Conservation (phyloP, 2,329 filamentous ascomycete genomes). For the Hortaea werneckii region DNA sequence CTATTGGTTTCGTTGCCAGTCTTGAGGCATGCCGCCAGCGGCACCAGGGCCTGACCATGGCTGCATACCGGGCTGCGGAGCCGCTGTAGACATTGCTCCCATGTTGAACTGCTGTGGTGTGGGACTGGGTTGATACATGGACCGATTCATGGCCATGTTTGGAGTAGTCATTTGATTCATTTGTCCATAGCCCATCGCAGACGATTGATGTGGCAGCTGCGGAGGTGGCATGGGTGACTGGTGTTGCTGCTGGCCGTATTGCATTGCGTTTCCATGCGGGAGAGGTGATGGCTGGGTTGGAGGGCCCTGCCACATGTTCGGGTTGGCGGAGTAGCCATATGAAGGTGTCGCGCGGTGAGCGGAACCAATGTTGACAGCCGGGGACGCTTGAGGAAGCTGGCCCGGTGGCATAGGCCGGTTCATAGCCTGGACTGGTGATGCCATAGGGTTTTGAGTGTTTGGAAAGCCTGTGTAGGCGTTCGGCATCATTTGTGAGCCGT, state of each 20-base stretch:
- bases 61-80: conserved; percentile 42
- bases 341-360: conserved; percentile 34
- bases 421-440: conserved; percentile 63
- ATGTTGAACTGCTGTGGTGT: conserved; percentile 32
- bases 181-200: conserved; percentile 35
- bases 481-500: conserved; percentile 44
- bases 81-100: conserved; percentile 26
- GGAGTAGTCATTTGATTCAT: conserved; percentile 37
- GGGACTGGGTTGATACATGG: conserved; percentile 40
- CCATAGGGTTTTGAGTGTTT: conserved; percentile 62
- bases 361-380: conserved; percentile 40
- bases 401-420: conserved; percentile 45
- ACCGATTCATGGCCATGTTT: conserved; percentile 38
- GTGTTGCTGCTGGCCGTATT: conserved; percentile 35
- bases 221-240: conserved; percentile 42
- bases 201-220: conserved; percentile 37
- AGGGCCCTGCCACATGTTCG: conserved; percentile 38
- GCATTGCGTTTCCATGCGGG: conserved; percentile 36
- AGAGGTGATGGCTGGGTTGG: conserved; percentile 40
- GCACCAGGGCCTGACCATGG: conserved; percentile 38
- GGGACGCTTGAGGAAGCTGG: conserved; percentile 56
- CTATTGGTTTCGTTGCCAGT: conserved; percentile 10
- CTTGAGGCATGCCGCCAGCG: conserved; percentile 24
- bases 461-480: conserved; percentile 60
- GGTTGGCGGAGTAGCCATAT: conserved; percentile 35